Evolutionary conservation across 768 basidiomycete species (phyloP).

Genomic region (Inosperma sp.): DNA sequence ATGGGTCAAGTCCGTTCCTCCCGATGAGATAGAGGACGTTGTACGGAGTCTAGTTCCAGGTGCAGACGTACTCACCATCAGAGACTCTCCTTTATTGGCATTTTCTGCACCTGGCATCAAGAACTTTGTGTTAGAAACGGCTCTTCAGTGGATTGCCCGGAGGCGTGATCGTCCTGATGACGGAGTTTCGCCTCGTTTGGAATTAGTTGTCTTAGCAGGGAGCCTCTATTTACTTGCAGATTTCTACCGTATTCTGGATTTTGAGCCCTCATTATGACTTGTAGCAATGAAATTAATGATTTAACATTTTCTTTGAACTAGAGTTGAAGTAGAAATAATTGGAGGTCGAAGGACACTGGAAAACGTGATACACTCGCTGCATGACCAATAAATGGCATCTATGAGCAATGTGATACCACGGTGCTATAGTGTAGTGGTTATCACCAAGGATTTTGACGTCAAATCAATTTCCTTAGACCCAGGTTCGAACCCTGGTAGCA

Average conservation of each 20-base stretch:
- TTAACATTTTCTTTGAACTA: too few species aligned
- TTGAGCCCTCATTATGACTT: too few species aligned
- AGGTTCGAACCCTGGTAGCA: too few species aligned
- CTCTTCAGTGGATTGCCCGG: slow-evolving; percentile 48
- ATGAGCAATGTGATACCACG: too few species aligned
- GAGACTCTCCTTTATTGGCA: neutral
- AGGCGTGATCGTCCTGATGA: slow-evolving; percentile 31
- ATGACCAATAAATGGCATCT: too few species aligned
- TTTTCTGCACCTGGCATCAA: neutral
- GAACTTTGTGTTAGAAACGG: slow-evolving; percentile 24
- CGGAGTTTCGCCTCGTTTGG: neutral
- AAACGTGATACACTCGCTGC: too few species aligned
- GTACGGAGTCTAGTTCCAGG: slow-evolving; percentile 41
- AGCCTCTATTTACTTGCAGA: slow-evolving; percentile 95
- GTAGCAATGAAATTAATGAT: too few species aligned
- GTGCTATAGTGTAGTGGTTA: too few species aligned
- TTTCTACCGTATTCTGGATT: slow-evolving; percentile 60
- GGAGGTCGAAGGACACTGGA: too few species aligned
- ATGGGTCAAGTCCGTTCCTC: slow-evolving; percentile 72
- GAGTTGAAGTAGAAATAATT: too few species aligned
- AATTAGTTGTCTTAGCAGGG: slow-evolving; percentile 75
- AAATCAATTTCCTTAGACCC: too few species aligned
- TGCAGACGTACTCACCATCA: slow-evolving; percentile 31
- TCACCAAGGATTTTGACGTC: too few species aligned
- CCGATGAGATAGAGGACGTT: slow-evolving; percentile 44